Conservation (phyloP, 345 rosid species). For the Cardamine resedifolia region DNA sequence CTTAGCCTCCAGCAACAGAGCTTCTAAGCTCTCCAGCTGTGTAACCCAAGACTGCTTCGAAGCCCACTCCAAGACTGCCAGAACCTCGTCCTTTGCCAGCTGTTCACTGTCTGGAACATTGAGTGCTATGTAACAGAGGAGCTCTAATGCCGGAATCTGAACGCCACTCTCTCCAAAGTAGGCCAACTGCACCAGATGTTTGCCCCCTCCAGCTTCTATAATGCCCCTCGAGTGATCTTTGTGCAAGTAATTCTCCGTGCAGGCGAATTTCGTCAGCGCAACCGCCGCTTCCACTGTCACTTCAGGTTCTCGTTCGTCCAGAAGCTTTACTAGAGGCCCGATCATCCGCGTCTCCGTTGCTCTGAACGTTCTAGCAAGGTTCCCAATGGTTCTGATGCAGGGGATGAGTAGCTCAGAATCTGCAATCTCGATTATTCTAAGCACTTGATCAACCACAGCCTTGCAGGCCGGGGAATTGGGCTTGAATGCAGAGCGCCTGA, state of each 20-base stretch:
- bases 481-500: constrained; percentile 91
- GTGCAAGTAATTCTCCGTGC: constrained; percentile 85
- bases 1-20: constrained; percentile 63
- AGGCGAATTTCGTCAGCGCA: constrained; percentile 79
- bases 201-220: constrained; percentile 78
- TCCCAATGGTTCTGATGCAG: constrained; percentile 80
- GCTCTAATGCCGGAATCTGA: constrained; percentile 62
- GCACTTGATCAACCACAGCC: constrained; percentile 79
- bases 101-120: constrained; percentile 91
- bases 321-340: constrained; percentile 76
- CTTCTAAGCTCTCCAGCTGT: constrained; percentile 57
- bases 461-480: constrained; percentile 91
- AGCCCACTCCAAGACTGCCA: constrained; percentile 87
- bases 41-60: constrained; percentile 63
- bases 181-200: constrained; percentile 79
- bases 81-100: constrained; percentile 73
- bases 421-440: constrained; percentile 62
- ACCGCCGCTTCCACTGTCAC: constrained; percentile 65
- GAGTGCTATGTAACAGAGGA: constrained; percentile 71
- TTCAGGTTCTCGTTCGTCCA: constrained; percentile 81
- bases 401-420: constrained; percentile 78
- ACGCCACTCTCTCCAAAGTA: constrained; percentile 81
- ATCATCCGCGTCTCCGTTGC: constrained; percentile 94
- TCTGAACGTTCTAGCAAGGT: constrained; percentile 85
- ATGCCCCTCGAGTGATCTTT: constrained; percentile 83